phyloP scores from a whole-genome alignment of 805 yeast genomes.

The Soucietia sequanensis region DNA sequence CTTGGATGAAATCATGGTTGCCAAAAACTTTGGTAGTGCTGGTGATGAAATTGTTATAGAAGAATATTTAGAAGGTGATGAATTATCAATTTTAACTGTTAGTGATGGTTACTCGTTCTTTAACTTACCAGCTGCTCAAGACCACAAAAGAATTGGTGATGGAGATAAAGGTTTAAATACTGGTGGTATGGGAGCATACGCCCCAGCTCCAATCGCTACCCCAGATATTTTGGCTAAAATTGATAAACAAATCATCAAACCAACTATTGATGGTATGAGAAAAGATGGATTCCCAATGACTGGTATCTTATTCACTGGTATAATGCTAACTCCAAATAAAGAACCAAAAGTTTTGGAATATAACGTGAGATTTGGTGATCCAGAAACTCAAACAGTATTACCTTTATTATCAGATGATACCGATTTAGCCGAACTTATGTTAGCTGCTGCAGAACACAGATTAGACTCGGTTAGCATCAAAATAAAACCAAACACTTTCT shows the following conservation, averaged over 20 bases:
- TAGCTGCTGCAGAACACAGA: conserved; percentile 93
- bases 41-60: conserved; percentile 93
- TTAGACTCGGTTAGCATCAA: conserved; percentile 74
- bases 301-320: conserved; percentile 93
- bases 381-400: conserved; percentile 96
- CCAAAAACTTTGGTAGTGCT: conserved; percentile 84
- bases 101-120: conserved; percentile 90
- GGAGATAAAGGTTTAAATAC: conserved; percentile 94
- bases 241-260: conserved; percentile 74
- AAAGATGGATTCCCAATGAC: conserved; percentile 92
- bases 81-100: conserved; percentile 86
- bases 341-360: conserved; percentile 97
- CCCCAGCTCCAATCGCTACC: conserved; percentile 96
- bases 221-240: conserved; percentile 67
- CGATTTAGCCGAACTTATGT: conserved; percentile 89
- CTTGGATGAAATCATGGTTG: conserved; percentile 84
- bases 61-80: conserved; percentile 96
- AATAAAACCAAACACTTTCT: conserved; percentile 54
- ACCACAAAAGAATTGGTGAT: conserved; percentile 93
- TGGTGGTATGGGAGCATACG: conserved; percentile 99
- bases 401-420: conserved; percentile 80
- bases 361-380: conserved; percentile 98
- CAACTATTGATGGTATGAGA: conserved; percentile 96
- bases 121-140: conserved; percentile 96
- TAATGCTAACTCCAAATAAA: conserved; percentile 72